Evolutionary conservation across 2,329 filamentous ascomycete genomes (phyloP).

Genomic region (Neonectria faginata): DNA sequence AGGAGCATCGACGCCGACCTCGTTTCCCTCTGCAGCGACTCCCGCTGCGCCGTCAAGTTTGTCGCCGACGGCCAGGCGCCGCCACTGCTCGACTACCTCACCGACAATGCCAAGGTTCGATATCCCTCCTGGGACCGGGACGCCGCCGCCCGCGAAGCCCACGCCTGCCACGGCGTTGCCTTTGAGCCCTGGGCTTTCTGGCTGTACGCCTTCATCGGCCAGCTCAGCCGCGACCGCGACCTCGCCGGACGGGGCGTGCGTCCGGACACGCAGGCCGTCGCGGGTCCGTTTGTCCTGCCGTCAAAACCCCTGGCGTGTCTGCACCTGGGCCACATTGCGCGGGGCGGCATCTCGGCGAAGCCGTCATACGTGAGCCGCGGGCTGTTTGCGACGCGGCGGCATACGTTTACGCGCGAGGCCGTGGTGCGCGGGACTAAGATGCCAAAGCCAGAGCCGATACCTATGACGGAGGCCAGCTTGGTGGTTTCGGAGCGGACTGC

Average conservation of each 20-base stretch:
- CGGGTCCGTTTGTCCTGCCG: slow-evolving; percentile 53
- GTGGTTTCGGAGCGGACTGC: slow-evolving; percentile 33
- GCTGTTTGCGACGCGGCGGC: slow-evolving; percentile 49
- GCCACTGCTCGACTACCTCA: slow-evolving; percentile 50
- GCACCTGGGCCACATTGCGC: slow-evolving; percentile 53
- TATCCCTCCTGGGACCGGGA: slow-evolving; percentile 48
- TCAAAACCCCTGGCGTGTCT: slow-evolving; percentile 54
- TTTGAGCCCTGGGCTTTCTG: slow-evolving; percentile 58
- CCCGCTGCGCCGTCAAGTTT: slow-evolving; percentile 49
- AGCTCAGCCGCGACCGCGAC: slow-evolving; percentile 52
- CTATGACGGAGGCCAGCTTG: slow-evolving; percentile 30
- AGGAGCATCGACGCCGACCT: slow-evolving; percentile 52
- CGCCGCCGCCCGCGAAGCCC: slow-evolving; percentile 44
- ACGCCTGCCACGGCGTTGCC: slow-evolving; percentile 50
- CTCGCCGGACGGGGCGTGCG: slow-evolving; percentile 40
- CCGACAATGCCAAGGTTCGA: slow-evolving; percentile 48
- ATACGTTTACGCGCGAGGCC: slow-evolving; percentile 49
- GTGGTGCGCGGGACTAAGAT: slow-evolving; percentile 16
- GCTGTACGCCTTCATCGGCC: slow-evolving; percentile 55
- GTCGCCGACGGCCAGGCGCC: slow-evolving; percentile 48
- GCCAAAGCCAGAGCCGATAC: slow-evolving; percentile 20
- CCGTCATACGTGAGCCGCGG: slow-evolving; percentile 53
- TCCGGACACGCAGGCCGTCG: slow-evolving; percentile 47
- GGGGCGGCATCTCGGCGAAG: slow-evolving; percentile 49
- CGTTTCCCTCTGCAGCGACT: slow-evolving; percentile 49